These are phyloP conservation scores for Serendipita indica DNA, from an alignment of 768 basidiomycete genomes.

Conservation along the genomic window DNA sequence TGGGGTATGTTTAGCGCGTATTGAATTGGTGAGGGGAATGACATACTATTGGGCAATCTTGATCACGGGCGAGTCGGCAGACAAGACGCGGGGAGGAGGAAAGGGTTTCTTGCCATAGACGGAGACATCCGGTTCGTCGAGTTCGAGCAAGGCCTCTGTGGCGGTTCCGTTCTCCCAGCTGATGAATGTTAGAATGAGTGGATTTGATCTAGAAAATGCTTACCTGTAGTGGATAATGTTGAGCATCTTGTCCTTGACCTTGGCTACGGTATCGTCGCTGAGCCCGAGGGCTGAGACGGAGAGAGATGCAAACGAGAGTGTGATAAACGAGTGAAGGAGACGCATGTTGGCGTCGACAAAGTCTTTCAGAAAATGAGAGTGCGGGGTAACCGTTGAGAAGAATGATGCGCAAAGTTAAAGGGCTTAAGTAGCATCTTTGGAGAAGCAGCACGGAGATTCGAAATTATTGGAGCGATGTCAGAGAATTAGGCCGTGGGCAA, in stretches of 20 bases:
- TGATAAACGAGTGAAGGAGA: constrained; percentile 1
- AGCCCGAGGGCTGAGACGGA: neutral
- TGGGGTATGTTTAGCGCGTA: neutral
- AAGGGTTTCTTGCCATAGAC: constrained; percentile 14
- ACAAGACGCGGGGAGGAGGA: neutral
- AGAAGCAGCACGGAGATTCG: no score
- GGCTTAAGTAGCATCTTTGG: no score
- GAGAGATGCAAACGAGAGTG: constrained; percentile 4
- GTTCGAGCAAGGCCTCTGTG: constrained; percentile 18
- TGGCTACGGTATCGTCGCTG: neutral
- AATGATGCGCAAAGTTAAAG: no score
- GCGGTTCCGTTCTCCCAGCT: constrained; percentile 19
- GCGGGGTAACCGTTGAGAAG: no score
- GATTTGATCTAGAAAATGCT: neutral
- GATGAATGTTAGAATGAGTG: neutral
- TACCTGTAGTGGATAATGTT: neutral
- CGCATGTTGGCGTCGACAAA: neutral
- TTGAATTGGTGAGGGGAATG: neutral
- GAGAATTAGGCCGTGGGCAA: no score
- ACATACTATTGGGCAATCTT: constrained; percentile 4
- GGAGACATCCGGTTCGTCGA: constrained; percentile 17
- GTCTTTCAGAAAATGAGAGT: no score
- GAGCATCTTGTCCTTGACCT: constrained; percentile 4
- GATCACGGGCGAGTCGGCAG: neutral
- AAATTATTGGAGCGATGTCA: no score